Evolutionary conservation across 208 protist genomes (phyloP).

Genomic region (Angomonas deanei): DNA sequence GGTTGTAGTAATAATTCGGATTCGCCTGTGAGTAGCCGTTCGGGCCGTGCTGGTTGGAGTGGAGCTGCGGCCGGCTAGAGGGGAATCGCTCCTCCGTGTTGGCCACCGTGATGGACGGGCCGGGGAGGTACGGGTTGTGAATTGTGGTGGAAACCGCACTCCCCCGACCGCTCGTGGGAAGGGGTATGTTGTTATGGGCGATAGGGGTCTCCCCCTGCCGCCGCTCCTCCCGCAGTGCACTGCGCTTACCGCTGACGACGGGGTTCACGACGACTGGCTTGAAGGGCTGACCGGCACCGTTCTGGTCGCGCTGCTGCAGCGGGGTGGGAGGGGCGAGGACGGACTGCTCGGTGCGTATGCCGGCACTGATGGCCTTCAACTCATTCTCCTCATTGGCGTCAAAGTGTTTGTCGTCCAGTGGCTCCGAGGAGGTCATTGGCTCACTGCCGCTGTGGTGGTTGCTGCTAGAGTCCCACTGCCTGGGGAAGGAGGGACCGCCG

Average conservation of each 20-base stretch:
- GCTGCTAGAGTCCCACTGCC: background rate
- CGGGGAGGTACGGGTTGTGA: too few relatives aligned
- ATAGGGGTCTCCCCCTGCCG: background rate
- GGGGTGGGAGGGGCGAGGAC: background rate
- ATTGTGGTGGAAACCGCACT: too few relatives aligned
- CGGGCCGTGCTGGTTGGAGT: too few relatives aligned
- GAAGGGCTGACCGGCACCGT: background rate
- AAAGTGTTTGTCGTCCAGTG: constrained; percentile 1
- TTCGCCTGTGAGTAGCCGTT: too few relatives aligned
- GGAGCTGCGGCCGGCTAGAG: too few relatives aligned
- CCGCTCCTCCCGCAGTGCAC: background rate
- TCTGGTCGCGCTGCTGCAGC: constrained; percentile 1
- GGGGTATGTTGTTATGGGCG: background rate
- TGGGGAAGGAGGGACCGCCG: background rate
- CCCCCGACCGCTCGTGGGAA: too few relatives aligned
- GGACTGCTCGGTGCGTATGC: background rate
- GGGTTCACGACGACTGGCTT: background rate
- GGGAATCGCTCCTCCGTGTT: too few relatives aligned
- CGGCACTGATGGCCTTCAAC: background rate
- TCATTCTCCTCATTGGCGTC: background rate
- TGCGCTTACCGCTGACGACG: background rate
- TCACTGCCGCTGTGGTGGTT: background rate
- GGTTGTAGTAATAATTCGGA: too few relatives aligned
- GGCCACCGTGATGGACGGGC: too few relatives aligned
- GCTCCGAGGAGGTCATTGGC: background rate